Base-by-base conservation (phyloP, 148 eudicot genomes). In the Polygonum maritimum region DNA sequence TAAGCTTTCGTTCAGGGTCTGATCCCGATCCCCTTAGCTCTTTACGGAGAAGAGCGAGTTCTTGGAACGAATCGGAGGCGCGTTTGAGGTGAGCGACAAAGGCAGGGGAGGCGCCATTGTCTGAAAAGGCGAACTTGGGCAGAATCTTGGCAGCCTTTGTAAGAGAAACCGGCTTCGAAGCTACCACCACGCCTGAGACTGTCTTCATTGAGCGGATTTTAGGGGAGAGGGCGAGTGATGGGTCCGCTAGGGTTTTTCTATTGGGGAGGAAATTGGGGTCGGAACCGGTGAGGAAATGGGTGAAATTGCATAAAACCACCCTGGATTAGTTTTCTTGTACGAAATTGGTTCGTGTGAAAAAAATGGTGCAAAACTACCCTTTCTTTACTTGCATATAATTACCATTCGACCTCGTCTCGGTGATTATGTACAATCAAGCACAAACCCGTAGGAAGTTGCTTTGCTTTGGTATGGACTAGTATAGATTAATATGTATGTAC, bases 21-120 rank as follows among this genome's bases (percentile, higher is more conserved):
- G 81, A 71, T 7, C 52, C 55, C 21, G 81, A 71, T 7, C 60
- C 55, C 21, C 79, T 80, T 6, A 73, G 81, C 77, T 85, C 77
- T 75, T 83, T 80, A 71, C 80, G 91, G 57, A 86, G 78, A 67
- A 77, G 84, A 73, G 80, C 87, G 18, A 86, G 76, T 38, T 83
- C 87, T 49, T 81, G 44, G 58, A 89, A 84, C 1, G 91, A 80
- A 4, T 76, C 84, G 1, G 90, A 76, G 60, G 96, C 78, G 35
- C 92, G 92, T 31, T 72, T 78, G 49, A 90, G 83, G 65, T 89
- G 85, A 13, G 82, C 74, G 78, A 84, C 76, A 57, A 85, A 82
- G 0, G 91, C 80, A 31, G 85, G 82, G 48, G 93, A 83, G 33
- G 92, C 89, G 39, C 85, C 89, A 75, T 89, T 85, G 69, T 87